Conservation (phyloP, 2,329 filamentous ascomycete genomes). For the Ophiosphaerella narmari region DNA sequence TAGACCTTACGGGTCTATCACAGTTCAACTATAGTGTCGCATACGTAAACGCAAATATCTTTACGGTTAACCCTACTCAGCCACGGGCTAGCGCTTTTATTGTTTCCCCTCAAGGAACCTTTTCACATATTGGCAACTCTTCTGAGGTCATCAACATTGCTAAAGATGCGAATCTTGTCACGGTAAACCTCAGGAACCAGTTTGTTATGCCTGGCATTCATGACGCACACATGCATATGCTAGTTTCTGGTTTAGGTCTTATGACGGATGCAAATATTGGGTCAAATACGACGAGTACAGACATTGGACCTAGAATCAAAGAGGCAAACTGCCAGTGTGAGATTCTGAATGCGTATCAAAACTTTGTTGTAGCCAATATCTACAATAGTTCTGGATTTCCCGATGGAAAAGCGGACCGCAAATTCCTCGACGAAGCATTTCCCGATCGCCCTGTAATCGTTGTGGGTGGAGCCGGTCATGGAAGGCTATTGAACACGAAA, state of each 20-base stretch:
- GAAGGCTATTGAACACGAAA: slow-evolving; percentile 20
- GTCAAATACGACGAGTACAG: slow-evolving; percentile 24
- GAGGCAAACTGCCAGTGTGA: slow-evolving; percentile 33
- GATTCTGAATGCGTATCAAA: slow-evolving; percentile 27
- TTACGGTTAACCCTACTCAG: slow-evolving; percentile 25
- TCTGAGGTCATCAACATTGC: slow-evolving; percentile 24
- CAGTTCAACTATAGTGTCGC: slow-evolving; percentile 2
- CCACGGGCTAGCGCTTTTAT: slow-evolving; percentile 37
- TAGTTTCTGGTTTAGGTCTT: slow-evolving; percentile 31
- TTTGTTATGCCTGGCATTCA: slow-evolving; percentile 47
- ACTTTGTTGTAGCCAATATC: slow-evolving; percentile 27
- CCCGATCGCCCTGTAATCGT: slow-evolving; percentile 38
- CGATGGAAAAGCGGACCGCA: slow-evolving; percentile 26
- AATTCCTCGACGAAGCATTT: slow-evolving; percentile 27
- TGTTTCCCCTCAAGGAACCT: slow-evolving; percentile 31
- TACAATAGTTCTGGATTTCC: slow-evolving; percentile 24
- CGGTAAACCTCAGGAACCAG: slow-evolving; percentile 30
- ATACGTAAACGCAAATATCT: slow-evolving; percentile 39
- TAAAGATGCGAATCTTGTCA: slow-evolving; percentile 13
- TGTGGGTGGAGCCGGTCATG: slow-evolving; percentile 33
- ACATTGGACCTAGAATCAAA: slow-evolving; percentile 26
- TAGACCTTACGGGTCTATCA: too few relatives aligned
- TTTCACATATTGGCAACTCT: slow-evolving; percentile 30
- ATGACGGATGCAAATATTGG: slow-evolving; percentile 33
- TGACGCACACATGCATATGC: slow-evolving; percentile 43